phyloP scores from a whole-genome alignment of 225 moss, liverwort and hornwort species.

The Marchantia paleacea region DNA sequence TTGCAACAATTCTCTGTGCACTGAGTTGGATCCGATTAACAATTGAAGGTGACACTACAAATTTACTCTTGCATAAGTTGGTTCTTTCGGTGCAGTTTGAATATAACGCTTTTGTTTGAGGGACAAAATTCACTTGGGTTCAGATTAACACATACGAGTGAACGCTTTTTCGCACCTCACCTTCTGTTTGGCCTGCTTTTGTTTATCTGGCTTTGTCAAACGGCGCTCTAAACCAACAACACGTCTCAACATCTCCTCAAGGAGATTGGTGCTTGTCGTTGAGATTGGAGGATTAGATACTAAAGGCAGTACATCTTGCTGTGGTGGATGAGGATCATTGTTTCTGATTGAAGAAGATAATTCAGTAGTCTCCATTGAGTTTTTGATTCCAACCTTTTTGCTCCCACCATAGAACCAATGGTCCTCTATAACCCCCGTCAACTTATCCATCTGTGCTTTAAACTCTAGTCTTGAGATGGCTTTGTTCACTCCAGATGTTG shows the following conservation, averaged over 20 bases:
- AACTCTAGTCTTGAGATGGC: conserved; percentile 43
- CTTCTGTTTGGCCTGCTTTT: conserved; percentile 29
- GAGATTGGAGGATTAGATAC: background rate
- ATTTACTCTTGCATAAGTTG: too few relatives aligned
- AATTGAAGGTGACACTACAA: too few relatives aligned
- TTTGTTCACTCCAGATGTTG: conserved; percentile 21
- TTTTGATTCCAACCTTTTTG: conserved; percentile 5
- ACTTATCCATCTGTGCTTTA: conserved; percentile 43
- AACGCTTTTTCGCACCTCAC: conserved; percentile 3
- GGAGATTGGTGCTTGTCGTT: conserved; percentile 7
- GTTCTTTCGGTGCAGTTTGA: too few relatives aligned
- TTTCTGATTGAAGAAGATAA: background rate
- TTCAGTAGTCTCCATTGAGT: background rate
- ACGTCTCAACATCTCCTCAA: conserved; percentile 34
- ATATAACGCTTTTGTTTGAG: too few relatives aligned
- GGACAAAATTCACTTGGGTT: too few relatives aligned
- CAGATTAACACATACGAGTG: too few relatives aligned
- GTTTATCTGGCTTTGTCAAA: conserved; percentile 21
- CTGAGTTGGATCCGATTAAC: background rate
- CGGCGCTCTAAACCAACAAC: conserved; percentile 27
- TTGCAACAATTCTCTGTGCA: background rate
- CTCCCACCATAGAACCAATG: conserved; percentile 25
- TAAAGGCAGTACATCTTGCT: background rate
- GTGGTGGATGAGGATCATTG: background rate
- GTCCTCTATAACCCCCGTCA: conserved; percentile 36